A percentile compares a stretch with the other conserved stretches of the same genome.
These are phyloP conservation scores for Syzygium aromaticum DNA, from an alignment of 345 rosid species.

Conservation along the genomic window DNA sequence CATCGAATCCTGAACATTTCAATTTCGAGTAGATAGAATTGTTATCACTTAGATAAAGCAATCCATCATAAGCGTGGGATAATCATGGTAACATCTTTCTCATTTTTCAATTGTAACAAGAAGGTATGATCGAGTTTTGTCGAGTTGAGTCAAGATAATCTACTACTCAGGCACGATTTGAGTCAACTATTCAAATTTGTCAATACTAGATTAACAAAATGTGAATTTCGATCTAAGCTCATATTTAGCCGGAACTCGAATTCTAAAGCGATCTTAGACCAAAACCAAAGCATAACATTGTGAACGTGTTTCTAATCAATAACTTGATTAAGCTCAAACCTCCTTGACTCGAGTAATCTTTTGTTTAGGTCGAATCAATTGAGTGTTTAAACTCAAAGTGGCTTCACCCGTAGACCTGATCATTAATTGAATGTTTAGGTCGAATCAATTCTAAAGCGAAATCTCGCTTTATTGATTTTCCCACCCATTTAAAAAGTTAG, in stretches of 20 bases:
- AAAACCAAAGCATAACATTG: not conserved
- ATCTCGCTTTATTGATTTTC: not conserved
- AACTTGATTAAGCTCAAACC: not conserved
- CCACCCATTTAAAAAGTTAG: not conserved
- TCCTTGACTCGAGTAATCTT: not conserved
- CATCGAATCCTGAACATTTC: not conserved
- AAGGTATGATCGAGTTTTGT: not conserved
- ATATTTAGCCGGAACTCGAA: not conserved
- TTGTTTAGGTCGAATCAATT: not conserved
- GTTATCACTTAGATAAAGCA: not conserved
- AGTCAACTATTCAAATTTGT: rapidly evolving
- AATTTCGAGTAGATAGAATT: not conserved
- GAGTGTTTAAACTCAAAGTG: not conserved
- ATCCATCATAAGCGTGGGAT: not conserved
- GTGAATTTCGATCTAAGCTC: not conserved
- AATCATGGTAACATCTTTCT: not conserved
- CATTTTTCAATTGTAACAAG: not conserved
- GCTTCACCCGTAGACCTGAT: not conserved
- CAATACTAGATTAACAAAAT: not conserved
- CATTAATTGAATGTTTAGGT: too few relatives aligned
- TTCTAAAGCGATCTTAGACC: not conserved
- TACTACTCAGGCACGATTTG: not conserved
- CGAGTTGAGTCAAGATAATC: not conserved
- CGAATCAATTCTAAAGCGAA: too few relatives aligned
- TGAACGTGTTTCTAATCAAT: not conserved